These are phyloP conservation scores for Coemansia sp. DNA, from an alignment of 192 early-diverging fungal species.

Conservation along the genomic window DNA sequence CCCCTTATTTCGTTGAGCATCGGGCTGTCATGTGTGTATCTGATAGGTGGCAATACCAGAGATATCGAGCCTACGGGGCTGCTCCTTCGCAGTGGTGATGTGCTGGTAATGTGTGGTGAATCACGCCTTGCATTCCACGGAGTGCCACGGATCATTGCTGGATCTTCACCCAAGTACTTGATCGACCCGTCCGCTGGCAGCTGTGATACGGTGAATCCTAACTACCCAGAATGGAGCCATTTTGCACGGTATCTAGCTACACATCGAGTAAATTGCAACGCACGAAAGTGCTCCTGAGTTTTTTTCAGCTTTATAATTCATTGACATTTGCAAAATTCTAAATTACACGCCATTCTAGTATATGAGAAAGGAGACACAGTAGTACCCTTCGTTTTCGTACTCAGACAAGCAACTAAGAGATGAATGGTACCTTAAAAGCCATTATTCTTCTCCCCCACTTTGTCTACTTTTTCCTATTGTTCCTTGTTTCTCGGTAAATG, in stretches of 20 bases:
- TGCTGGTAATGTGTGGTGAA: conserved; percentile 82
- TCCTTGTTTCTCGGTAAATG: background rate
- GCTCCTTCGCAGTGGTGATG: conserved; percentile 81
- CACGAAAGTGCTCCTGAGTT: conserved; percentile 68
- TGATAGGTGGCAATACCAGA: conserved; percentile 74
- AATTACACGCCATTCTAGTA: too few relatives aligned
- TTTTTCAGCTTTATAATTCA: background rate
- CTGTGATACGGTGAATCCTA: conserved; percentile 15
- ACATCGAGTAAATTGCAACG: conserved; percentile 87
- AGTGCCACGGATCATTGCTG: conserved; percentile 77
- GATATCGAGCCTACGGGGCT: conserved; percentile 72
- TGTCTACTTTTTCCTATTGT: background rate
- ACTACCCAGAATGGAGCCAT: conserved; percentile 63
- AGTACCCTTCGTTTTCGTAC: too few relatives aligned
- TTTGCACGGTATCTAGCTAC: conserved; percentile 68
- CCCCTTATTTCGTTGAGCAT: conserved; percentile 78
- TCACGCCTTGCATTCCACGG: conserved; percentile 82
- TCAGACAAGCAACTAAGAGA: too few relatives aligned
- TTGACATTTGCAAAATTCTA: too few relatives aligned
- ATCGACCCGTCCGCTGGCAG: conserved; percentile 15
- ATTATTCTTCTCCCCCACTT: background rate
- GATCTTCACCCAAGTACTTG: conserved; percentile 69
- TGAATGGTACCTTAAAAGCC: background rate
- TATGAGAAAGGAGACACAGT: background rate
- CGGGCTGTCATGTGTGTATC: conserved; percentile 65